Base-by-base conservation (phyloP, 106 monocot species). In the Dendrobium nobile region DNA sequence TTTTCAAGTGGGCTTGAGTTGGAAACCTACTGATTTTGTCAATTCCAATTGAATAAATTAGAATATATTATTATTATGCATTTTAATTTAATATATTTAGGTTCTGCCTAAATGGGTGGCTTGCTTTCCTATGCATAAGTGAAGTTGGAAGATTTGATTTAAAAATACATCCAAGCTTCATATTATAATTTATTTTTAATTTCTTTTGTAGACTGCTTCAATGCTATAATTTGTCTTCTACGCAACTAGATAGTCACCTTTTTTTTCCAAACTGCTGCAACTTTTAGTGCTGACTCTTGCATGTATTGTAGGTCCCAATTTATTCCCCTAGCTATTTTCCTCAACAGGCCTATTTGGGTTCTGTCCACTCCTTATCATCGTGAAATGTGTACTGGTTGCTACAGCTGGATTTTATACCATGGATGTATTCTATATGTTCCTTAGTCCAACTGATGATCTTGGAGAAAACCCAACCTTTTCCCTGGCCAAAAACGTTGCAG, bases 371-470 rank as follows among this genome's bases (percentile, higher is more conserved):
- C 94, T 99, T 26, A 95, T 95, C 65, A 86, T 99, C 82, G 77
- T 99, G 24, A 99, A 99, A 82, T 99, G 98, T 91, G 91, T 83
- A 95, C 95, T 78, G 98, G 98, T n/a, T 75, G 92, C 98, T 51
- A 84, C 92, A 77, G 83, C 95, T 61, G 98, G 95, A n/a, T n/a
- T 87, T 78, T 99, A 18, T 99, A 99, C 80, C 98, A 99, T 82
- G 91, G 20, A 99, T 99, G 98, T n/a, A n/a, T 95, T 99, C 80
- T 99, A 99, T 75, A 99, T 99, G 98, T 99, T 99, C 78, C 91
- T 99, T 41, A 95, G 98, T 78, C 98, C 98, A 83, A 93, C 94
- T 42, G 98, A 99, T 76, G 95, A 99, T 72, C 92, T 99, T 79
- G 95, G 92, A 84, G 98, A 95, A 84, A 99, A 99, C n/a, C 80